Conservation (phyloP, 1,284 basidiomycete species). For the Cutaneotrichosporon dermatis region DNA sequence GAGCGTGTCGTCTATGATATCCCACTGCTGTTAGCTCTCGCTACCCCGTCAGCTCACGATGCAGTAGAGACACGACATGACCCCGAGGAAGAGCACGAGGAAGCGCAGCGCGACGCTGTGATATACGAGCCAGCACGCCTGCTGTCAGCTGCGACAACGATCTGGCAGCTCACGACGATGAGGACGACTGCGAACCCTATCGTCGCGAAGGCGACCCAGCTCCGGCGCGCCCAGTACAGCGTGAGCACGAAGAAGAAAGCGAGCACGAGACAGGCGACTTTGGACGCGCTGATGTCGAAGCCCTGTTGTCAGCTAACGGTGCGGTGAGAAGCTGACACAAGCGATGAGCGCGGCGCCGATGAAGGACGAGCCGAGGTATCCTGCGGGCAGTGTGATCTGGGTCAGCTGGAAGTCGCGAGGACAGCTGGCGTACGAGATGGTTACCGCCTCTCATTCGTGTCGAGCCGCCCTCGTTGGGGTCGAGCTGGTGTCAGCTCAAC, state of each 20-base stretch:
- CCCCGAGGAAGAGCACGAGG: conserved; percentile 87
- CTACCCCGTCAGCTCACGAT: conserved; percentile 28
- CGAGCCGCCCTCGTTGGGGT: conserved; percentile 80
- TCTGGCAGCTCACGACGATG: conserved; percentile 36
- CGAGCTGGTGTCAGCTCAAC: conserved; percentile 54
- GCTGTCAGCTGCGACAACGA: too few species aligned
- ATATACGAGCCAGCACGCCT: conserved; percentile 77
- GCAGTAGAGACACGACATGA: conserved; percentile 82
- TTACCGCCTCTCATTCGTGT: conserved; percentile 93
- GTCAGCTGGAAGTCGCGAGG: conserved; percentile 56
- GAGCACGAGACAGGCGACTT: conserved; percentile 76
- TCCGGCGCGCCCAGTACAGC: conserved; percentile 76
- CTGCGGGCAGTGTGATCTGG: conserved; percentile 60
- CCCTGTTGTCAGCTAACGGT: conserved; percentile 41
- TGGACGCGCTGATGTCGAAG: conserved; percentile 89
- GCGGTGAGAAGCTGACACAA: conserved; percentile 54
- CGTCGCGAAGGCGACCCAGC: conserved; percentile 57
- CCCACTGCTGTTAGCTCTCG: conserved; percentile 56
- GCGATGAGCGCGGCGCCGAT: conserved; percentile 86
- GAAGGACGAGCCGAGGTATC: conserved; percentile 85
- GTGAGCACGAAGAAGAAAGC: conserved; percentile 86
- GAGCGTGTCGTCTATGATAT: conserved; percentile 86
- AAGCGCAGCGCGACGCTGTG: conserved; percentile 56
- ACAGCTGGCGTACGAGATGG: conserved; percentile 53
- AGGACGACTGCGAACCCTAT: conserved; percentile 43